Evolutionary conservation across 805 yeast genomes (phyloP).

Genomic region (Candida verbasci): DNA sequence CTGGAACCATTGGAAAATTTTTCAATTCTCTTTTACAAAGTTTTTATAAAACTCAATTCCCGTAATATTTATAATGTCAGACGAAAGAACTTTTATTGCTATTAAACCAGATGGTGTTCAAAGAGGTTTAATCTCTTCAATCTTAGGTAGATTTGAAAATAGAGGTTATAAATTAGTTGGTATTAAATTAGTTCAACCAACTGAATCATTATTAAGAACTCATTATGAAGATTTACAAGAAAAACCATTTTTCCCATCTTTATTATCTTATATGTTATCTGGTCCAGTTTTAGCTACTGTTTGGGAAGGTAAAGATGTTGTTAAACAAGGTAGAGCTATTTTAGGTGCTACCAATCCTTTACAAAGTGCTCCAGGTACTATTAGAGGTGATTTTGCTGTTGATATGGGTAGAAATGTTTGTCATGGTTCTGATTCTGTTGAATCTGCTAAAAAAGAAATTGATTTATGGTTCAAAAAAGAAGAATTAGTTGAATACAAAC

Average conservation of each 20-base stretch:
- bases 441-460: constrained; percentile 94
- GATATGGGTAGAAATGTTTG: constrained; percentile 99
- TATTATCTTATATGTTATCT: constrained; percentile 92
- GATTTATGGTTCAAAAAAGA: constrained; percentile 96
- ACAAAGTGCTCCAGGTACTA: constrained; percentile 97
- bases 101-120: constrained; percentile 99
- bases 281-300: constrained; percentile 99
- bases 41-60: background rate
- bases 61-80: constrained; percentile 51
- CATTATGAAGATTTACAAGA: constrained; percentile 94
- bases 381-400: constrained; percentile 98
- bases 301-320: constrained; percentile 99
- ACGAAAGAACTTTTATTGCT: constrained; percentile 89
- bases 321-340: constrained; percentile 95
- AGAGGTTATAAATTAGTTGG: constrained; percentile 98
- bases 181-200: constrained; percentile 84
- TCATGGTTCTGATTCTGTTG: constrained; percentile 99
- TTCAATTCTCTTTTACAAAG: background rate
- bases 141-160: constrained; percentile 90
- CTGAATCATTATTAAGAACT: constrained; percentile 80
- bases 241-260: constrained; percentile 98
- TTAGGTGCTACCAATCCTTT: constrained; percentile 99
- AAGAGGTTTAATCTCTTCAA: constrained; percentile 91
- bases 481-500: constrained; percentile 90
- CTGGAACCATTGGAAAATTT: constrained; percentile 7